Evolutionary conservation across 257 asterid species (phyloP).

Genomic region (Galeopsis tetrahit): DNA sequence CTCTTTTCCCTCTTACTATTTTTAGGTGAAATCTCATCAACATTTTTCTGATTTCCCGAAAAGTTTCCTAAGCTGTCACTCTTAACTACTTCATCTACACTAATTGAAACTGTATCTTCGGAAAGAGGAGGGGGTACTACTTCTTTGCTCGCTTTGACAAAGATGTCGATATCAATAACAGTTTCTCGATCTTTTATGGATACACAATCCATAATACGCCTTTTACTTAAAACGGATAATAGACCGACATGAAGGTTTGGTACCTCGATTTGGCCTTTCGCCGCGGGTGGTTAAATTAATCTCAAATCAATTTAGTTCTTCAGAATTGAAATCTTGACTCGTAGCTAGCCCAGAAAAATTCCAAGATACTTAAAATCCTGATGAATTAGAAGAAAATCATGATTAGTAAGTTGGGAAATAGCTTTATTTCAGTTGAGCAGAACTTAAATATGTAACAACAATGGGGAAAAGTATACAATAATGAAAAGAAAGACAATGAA

Average conservation of each 20-base stretch:
- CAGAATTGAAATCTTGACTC: neutral
- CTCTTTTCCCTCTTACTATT: constrained; percentile 56
- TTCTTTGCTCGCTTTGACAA: constrained; percentile 39
- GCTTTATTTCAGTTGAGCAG: too few relatives aligned
- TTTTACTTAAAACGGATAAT: constrained; percentile 1
- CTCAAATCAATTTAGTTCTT: neutral
- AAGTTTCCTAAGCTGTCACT: constrained; percentile 34
- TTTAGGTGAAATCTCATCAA: constrained; percentile 41
- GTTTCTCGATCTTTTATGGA: constrained; percentile 40
- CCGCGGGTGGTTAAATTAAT: neutral
- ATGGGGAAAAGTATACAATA: constrained; percentile 1
- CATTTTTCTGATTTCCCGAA: constrained; percentile 2
- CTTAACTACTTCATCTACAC: constrained; percentile 30
- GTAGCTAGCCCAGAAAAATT: too few relatives aligned
- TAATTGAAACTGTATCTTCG: constrained; percentile 26
- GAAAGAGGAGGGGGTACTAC: constrained; percentile 35
- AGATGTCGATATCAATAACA: constrained; percentile 53
- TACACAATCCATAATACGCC: constrained; percentile 43
- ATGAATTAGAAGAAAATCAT: too few relatives aligned
- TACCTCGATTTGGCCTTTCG: too few relatives aligned
- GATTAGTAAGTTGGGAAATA: too few relatives aligned
- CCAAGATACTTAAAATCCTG: too few relatives aligned
- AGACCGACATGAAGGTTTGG: neutral
- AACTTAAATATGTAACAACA: too few relatives aligned
- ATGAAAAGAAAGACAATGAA: constrained; percentile 32